phyloP scores from a whole-genome alignment of 306 rosid genomes.

The Rubus parviflorus region DNA sequence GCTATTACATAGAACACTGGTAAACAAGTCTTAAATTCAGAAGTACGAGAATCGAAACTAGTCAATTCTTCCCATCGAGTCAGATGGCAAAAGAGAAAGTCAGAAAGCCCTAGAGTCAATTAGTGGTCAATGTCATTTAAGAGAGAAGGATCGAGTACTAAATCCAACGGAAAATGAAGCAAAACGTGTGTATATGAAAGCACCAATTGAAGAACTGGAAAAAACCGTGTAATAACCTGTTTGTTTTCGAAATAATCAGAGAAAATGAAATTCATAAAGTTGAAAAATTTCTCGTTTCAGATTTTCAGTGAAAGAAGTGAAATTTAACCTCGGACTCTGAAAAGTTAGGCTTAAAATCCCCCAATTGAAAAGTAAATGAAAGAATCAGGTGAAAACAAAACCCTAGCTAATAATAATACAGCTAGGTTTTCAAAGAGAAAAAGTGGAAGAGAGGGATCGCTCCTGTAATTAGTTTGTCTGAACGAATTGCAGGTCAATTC shows the following conservation, averaged over 20 bases:
- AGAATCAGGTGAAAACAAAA: background rate
- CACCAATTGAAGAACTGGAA: background rate
- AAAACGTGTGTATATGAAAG: background rate
- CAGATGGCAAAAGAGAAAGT: slow-evolving; percentile 19
- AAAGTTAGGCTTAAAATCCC: too few relatives aligned
- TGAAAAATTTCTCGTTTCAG: background rate
- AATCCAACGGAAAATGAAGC: background rate
- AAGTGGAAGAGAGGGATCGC: background rate
- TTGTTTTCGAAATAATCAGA: background rate
- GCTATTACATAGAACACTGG: slow-evolving; percentile 8
- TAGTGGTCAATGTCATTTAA: background rate
- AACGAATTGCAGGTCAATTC: background rate
- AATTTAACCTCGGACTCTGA: background rate
- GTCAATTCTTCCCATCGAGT: background rate
- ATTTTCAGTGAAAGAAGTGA: background rate
- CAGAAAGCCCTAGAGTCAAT: slow-evolving; percentile 24
- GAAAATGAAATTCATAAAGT: background rate
- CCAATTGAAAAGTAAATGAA: background rate
- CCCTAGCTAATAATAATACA: slow-evolving; percentile 13
- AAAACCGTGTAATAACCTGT: background rate
- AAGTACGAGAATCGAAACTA: background rate
- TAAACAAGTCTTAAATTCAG: background rate
- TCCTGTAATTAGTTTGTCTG: background rate
- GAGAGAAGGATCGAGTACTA: slow-evolving; percentile 1
- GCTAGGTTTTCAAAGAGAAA: background rate